These are phyloP conservation scores for Populus alba DNA, from an alignment of 345 rosid species.

Conservation along the genomic window DNA sequence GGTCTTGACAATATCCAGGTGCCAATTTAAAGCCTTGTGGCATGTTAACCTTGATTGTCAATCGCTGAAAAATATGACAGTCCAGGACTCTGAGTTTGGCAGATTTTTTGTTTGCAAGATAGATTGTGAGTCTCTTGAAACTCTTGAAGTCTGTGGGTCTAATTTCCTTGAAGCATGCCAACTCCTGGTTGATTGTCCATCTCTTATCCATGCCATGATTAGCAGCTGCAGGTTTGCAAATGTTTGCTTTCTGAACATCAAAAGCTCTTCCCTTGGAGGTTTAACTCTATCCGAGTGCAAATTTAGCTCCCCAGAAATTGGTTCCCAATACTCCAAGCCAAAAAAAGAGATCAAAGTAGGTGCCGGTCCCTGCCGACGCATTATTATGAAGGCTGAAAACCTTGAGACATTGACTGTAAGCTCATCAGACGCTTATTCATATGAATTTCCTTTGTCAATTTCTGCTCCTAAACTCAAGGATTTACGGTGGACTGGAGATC, in stretches of 20 bases:
- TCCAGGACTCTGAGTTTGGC: not conserved
- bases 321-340: not conserved
- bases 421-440: not conserved
- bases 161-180: not conserved
- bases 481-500: constrained; percentile 18
- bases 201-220: constrained; percentile 1
- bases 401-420: constrained; percentile 2
- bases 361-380: not conserved
- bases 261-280: not conserved
- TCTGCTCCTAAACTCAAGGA: constrained; percentile 1
- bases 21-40: not conserved
- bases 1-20: not conserved
- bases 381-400: not conserved
- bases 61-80: constrained; percentile 6
- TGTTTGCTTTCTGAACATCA: not conserved
- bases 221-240: constrained; percentile 4
- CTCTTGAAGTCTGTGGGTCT: not conserved
- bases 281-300: constrained; percentile 13
- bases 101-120: no score
- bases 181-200: not conserved
- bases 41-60: not conserved
- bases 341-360: not conserved
- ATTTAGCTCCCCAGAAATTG: not conserved
- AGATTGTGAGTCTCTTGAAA: not conserved
- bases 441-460: constrained; percentile 3